Evolutionary conservation across 164 flowering plant genomes (phyloP).

Genomic region (Nymphaea colorata): DNA sequence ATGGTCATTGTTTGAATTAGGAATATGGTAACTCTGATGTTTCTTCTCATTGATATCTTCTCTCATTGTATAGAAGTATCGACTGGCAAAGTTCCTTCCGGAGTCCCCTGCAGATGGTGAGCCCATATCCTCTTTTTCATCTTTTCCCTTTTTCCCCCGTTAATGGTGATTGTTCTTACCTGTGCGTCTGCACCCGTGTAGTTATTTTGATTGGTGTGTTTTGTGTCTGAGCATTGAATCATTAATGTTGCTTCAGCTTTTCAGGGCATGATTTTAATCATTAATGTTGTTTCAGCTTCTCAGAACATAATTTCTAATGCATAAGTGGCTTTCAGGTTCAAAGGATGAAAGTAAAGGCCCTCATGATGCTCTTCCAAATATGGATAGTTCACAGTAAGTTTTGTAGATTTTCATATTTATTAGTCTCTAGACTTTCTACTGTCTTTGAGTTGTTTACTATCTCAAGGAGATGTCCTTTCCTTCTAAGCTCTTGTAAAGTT

Average conservation of each 20-base stretch:
- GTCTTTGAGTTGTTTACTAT: neutral
- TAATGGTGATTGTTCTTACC: too few relatives aligned
- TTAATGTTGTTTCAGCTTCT: neutral
- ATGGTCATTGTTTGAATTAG: too few relatives aligned
- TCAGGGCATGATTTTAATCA: neutral
- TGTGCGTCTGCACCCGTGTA: too few relatives aligned
- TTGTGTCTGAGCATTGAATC: neutral
- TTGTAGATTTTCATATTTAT: neutral
- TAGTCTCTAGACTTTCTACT: neutral
- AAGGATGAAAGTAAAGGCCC: constrained; percentile 52
- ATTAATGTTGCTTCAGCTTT: neutral
- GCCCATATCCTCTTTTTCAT: neutral
- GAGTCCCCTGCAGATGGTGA: constrained; percentile 57
- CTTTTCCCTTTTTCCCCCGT: too few relatives aligned
- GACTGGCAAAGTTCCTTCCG: constrained; percentile 59
- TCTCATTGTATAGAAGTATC: constrained; percentile 34
- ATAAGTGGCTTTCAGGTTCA: constrained; percentile 23
- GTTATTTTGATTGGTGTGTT: too few relatives aligned
- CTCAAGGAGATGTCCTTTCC: neutral
- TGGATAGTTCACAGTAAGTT: constrained; percentile 51
- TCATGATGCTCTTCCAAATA: constrained; percentile 35
- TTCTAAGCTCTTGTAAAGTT: neutral
- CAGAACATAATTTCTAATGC: neutral
- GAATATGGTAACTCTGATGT: too few relatives aligned
- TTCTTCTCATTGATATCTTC: neutral